Evolutionary conservation across 2,329 filamentous ascomycete species (phyloP).

Genomic region (Colletotrichum sp.): DNA sequence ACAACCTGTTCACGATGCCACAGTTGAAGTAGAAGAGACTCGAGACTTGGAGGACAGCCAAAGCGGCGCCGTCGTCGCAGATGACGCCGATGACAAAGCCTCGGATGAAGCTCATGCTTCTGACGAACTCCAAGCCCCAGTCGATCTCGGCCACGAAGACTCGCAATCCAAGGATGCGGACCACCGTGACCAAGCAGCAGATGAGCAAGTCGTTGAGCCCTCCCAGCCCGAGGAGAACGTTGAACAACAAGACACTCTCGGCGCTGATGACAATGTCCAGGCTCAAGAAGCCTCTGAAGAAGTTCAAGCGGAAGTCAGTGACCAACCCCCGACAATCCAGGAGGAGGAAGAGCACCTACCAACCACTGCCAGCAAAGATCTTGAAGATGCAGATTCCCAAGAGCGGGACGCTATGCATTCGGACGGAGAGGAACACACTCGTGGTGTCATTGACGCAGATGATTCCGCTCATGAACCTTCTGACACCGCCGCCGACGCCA

Average conservation of each 20-base stretch:
- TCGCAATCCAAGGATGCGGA: background rate
- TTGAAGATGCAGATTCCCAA: constrained; percentile 15
- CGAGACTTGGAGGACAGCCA: background rate
- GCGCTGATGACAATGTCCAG: constrained; percentile 28
- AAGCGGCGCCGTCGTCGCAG: background rate
- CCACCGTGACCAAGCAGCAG: background rate
- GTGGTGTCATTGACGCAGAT: constrained; percentile 12
- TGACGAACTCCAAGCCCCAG: background rate
- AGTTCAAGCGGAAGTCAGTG: constrained; percentile 12
- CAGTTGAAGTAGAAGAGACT: background rate
- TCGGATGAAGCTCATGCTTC: background rate
- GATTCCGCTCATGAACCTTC: constrained; percentile 4
- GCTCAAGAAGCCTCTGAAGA: constrained; percentile 31
- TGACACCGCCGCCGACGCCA: constrained; percentile 9
- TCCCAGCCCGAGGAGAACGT: background rate
- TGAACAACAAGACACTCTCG: background rate
- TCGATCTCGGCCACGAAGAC: background rate
- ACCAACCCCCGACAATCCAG: background rate
- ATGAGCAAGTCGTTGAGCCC: background rate
- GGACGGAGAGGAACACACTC: constrained; percentile 9
- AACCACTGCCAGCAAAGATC: constrained; percentile 16
- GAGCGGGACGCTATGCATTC: background rate
- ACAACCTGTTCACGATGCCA: background rate
- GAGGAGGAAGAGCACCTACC: constrained; percentile 9
- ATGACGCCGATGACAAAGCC: background rate